Percentiles rank a stretch among this genome's conserved stretches.
These are phyloP conservation scores for Fragaria vesca DNA, from an alignment of 306 rosid genomes.

Conservation along the genomic window DNA sequence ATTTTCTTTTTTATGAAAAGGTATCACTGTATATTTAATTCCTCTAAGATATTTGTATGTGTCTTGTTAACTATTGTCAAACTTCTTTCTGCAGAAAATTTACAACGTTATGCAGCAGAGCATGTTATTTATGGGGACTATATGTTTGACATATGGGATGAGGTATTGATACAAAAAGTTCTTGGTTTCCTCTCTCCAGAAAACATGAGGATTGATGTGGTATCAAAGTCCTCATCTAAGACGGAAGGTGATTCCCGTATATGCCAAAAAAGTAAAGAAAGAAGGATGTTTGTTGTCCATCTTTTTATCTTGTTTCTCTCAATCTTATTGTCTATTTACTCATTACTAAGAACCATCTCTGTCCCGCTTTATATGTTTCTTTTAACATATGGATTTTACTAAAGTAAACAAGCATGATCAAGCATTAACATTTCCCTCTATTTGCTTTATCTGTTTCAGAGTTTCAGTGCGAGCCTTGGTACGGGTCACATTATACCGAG, in stretches of 20 bases:
- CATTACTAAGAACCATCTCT: not conserved
- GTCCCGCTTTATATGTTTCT: not conserved
- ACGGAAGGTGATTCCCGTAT: conserved; percentile 48
- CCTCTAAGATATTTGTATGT: not conserved
- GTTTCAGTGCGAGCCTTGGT: conserved; percentile 79
- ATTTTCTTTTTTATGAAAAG: too few species aligned
- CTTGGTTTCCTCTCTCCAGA: conserved; percentile 83
- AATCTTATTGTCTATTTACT: not conserved
- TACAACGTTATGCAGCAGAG: conserved; percentile 68
- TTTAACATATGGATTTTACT: conserved; percentile 12
- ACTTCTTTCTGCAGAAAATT: conserved; percentile 63
- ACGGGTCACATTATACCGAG: conserved; percentile 71
- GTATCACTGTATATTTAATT: not conserved
- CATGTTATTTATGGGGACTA: conserved; percentile 89
- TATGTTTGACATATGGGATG: conserved; percentile 76
- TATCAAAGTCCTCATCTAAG: conserved; percentile 60
- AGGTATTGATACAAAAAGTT: conserved; percentile 52
- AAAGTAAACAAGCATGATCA: not conserved
- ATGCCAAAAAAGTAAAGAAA: not conserved
- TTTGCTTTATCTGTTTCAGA: conserved; percentile 37
- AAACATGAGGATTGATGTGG: conserved; percentile 87
- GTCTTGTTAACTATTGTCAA: conserved; percentile 23
- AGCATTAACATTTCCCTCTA: conserved; percentile 7
- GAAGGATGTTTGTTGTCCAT: not conserved
- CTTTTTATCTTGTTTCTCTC: not conserved